phyloP scores from a whole-genome alignment of 306 rosid genomes.

The Pterocarpus santalinus region DNA sequence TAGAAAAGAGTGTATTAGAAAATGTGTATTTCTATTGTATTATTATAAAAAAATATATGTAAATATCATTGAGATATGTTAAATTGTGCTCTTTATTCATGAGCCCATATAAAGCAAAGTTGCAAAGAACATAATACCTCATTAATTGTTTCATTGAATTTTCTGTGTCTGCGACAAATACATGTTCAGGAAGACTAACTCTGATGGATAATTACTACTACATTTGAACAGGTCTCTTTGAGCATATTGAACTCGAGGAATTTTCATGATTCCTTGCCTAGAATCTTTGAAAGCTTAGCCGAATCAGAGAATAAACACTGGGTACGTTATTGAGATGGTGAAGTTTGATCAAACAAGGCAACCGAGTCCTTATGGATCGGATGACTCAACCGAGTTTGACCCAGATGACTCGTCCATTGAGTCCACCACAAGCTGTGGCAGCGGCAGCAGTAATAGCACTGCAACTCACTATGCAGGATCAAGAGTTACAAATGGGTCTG shows the following conservation, averaged over 20 bases:
- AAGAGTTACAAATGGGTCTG: neutral
- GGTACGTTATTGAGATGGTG: constrained; percentile 35
- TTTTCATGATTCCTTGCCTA: constrained; percentile 36
- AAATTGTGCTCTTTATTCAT: too few relatives aligned
- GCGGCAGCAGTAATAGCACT: constrained; percentile 23
- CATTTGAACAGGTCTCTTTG: constrained; percentile 56
- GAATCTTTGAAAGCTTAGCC: constrained; percentile 35
- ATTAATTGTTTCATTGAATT: too few relatives aligned
- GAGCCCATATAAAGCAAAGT: too few relatives aligned
- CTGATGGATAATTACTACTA: neutral
- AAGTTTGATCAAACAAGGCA: constrained; percentile 26
- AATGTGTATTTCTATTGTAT: too few relatives aligned
- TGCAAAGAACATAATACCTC: too few relatives aligned
- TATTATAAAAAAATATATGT: too few relatives aligned
- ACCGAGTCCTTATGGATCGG: constrained; percentile 44
- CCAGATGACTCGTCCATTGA: constrained; percentile 50
- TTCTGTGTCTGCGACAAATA: neutral
- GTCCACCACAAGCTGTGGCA: constrained; percentile 41
- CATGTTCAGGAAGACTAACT: neutral
- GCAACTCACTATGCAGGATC: neutral
- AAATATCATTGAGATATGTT: too few relatives aligned
- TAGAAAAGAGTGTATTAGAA: too few relatives aligned
- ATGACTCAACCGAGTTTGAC: constrained; percentile 49
- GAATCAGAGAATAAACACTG: constrained; percentile 42
- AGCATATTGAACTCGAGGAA: constrained; percentile 54